Evolutionary conservation across 208 protist species (phyloP), one percentile per base, ranked within the genome.

Genomic region (Balamuthia mandrillaris): DNA sequence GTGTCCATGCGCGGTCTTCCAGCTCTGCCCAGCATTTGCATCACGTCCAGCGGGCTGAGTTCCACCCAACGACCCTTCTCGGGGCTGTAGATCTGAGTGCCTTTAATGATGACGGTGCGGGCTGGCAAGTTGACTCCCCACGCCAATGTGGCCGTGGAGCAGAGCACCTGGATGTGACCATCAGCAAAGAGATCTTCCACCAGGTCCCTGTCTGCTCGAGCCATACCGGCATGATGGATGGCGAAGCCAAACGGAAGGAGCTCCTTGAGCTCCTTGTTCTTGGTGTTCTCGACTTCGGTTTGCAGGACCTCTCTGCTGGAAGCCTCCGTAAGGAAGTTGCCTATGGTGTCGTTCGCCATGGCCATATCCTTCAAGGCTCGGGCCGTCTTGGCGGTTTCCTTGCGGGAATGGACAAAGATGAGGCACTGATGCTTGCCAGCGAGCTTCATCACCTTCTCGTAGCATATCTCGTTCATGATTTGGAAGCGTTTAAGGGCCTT

Each of bases 121-220:
- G 98, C 98, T 0, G 99, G 99, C 47, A 99, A 81, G 91, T 99
- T 99, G 1, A 99, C 98, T 88, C 99, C 99, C 99, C 99, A 99
- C n/a, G 99, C 98, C 1, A 99, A 93, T 14, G 99, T 99, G 0
- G 98, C 97, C 0, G 99, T 99, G 61, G 96, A 99, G 9, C 99
- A 96, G 1, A 99, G 92, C 3, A 99, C 96, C 72, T 97, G 94
- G 35, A 99, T 91, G 91, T 98, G 95, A 18, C 96, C 89, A 9
- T 94, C 94, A 0, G 87, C 94, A 90, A 99, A 99, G n/a, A 99
- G 92, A 54, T 95, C 91, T 90, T 99, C 98, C 5, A 99, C 97
- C 0, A 98, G 88, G 6, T 83, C 85, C 41, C 98, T 92, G 91
- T 99, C 98, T 18, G 93, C 92, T 33, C 94, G 88, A 37, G 91